phyloP scores from a whole-genome alignment of 306 rosid genomes.

The Clitoria ternatea region DNA sequence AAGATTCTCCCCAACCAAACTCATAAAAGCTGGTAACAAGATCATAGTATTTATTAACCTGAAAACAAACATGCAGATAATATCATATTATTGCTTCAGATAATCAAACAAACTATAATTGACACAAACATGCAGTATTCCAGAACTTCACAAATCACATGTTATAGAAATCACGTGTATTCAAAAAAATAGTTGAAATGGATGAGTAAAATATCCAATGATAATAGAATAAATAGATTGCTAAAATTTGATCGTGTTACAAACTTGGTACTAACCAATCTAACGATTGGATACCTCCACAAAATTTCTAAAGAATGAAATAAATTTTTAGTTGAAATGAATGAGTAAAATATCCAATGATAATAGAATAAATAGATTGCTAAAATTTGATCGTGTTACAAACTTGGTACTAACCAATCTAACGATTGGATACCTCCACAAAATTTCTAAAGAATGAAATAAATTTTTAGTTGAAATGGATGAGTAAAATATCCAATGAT shows the following conservation, averaged over 20 bases:
- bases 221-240: not conserved
- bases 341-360: not conserved
- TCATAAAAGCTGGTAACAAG: conserved; percentile 93
- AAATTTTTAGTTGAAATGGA: not conserved
- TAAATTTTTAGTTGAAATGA: not conserved
- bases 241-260: not conserved
- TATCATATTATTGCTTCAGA: conserved; percentile 10
- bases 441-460: too few relatives aligned
- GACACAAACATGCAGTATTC: not conserved
- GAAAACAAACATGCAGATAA: conserved; percentile 29
- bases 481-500: not conserved
- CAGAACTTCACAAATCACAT: not conserved
- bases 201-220: not conserved
- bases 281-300: not conserved
- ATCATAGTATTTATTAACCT: conserved; percentile 96
- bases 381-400: not conserved
- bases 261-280: not conserved
- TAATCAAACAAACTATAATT: not conserved
- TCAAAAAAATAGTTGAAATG: not conserved
- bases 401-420: not conserved
- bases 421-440: not conserved
- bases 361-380: not conserved
- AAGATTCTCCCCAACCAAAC: conserved; percentile 98
- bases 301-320: too few relatives aligned
- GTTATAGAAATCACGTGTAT: conserved; percentile 3